These are phyloP conservation scores for Leccinum pellstonianum DNA, from an alignment of 768 basidiomycete species.

Conservation along the genomic window DNA sequence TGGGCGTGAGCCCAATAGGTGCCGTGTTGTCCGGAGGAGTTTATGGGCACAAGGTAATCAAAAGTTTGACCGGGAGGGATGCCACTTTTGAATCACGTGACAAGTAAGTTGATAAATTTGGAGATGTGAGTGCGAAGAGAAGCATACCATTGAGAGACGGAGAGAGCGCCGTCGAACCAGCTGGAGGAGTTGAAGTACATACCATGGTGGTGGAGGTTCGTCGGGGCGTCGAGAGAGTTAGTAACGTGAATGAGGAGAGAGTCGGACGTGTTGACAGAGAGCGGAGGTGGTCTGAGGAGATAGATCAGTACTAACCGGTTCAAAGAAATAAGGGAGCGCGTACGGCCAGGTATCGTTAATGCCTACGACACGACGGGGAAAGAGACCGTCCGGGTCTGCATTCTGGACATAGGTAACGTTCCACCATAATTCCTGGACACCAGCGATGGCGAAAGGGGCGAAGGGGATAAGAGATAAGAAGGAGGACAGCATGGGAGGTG, in stretches of 20 bases:
- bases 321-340: conserved; percentile 30
- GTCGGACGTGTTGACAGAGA: conserved; percentile 71
- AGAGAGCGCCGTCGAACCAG: conserved; percentile 88
- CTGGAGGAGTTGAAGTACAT: conserved; percentile 88
- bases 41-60: conserved; percentile 72
- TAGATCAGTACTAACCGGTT: background rate
- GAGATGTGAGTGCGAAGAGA: accelerated
- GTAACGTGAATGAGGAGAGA: conserved; percentile 72
- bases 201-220: conserved; percentile 88
- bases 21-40: conserved; percentile 69
- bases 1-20: conserved; percentile 84
- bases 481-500: conserved; percentile 1
- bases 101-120: background rate
- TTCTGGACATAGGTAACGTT: conserved; percentile 81
- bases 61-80: conserved; percentile 72
- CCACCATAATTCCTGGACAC: conserved; percentile 80
- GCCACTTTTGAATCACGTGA: conserved; percentile 43
- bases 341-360: conserved; percentile 95
- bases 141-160: conserved; percentile 76
- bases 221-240: conserved; percentile 65
- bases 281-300: conserved; percentile 70
- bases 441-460: conserved; percentile 50
- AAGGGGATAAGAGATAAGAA: conserved; percentile 17
- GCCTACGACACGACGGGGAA: conserved; percentile 74
- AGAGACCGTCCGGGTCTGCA: conserved; percentile 83